phyloP scores from a whole-genome alignment of 331 rosid genomes.

The Acacia concinna region DNA sequence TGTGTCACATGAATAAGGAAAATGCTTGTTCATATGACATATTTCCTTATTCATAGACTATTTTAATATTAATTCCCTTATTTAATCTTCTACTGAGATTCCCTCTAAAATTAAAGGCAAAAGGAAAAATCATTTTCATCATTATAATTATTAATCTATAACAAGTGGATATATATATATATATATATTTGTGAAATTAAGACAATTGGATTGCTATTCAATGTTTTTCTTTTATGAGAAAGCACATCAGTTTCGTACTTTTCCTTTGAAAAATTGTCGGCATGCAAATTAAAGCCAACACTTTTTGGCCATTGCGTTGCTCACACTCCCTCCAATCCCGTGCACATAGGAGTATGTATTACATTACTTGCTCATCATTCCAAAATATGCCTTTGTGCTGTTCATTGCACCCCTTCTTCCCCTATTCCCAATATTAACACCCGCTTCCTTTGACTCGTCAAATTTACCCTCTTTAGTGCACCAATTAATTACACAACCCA shows the following conservation, averaged over 20 bases:
- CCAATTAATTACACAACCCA: neutral
- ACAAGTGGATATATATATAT: no score
- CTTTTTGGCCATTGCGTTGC: no score
- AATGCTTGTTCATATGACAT: no score
- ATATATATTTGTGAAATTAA: neutral
- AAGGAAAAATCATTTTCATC: neutral
- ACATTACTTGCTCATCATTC: conserved; percentile 1
- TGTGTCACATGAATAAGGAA: no score
- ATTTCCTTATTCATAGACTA: no score
- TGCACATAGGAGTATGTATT: no score
- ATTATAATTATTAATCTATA: neutral
- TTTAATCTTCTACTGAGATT: no score
- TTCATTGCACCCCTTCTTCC: no score
- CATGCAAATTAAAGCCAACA: no score
- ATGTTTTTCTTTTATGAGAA: neutral
- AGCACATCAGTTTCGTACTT: neutral
- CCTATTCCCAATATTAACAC: no score
- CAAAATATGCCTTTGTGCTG: neutral
- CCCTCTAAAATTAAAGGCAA: no score
- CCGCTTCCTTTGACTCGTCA: conserved; percentile 34
- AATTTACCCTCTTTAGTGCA: neutral
- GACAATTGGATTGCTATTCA: neutral
- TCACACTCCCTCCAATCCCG: conserved; percentile 13
- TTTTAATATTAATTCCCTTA: no score
- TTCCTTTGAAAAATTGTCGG: neutral